Evolutionary conservation across 768 basidiomycete genomes (phyloP), one percentile per base, ranked within the genome.

Genomic region (Psilocybe azurescens): DNA sequence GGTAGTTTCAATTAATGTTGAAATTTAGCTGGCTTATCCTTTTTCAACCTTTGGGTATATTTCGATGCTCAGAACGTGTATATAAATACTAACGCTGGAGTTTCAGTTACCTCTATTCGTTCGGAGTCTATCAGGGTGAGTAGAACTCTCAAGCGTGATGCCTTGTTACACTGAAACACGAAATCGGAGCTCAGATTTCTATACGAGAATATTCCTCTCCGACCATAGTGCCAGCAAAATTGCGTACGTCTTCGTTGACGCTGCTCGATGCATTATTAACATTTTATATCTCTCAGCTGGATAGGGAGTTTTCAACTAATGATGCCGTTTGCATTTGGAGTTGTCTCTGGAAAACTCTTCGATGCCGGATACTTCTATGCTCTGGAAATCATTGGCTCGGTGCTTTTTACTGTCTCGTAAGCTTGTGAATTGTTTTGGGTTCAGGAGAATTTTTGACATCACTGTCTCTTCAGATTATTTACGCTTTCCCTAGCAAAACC

Each of bases 321-420:
- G 58, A 14, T 59, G 13, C 50, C 58, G 6, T 59, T 59, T 13
- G 20, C 29, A 2, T 3, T 18, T 11, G 58, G 58, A 9, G 9
- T 59, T 4, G 24, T 59, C 6, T 18, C 58, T 5, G 58, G 58
- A 11, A 59, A 59, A 24, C 41, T 59, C 48, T 59, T 59, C 32
- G 58, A 59, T 36, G 41, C 33, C 2, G 58, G 58, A n/a, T 59
- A 59, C 38, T 59, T 59, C 50, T 50, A 33, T 13, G 11, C n/a
- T 32, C n/a, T 59, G 13, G 58, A 29, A 3, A 24, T 53, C 29
- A 41, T 36, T 16, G 58, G 58, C 0, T 52, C 33, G 2, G 14
- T 58, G 20, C 59, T 68, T 39, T 73, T 69, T 29, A 54, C 61
- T 2, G 58, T 73, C 39, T 74, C 74, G 65, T 71, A 36, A n/a